Conservation (phyloP, 2,329 filamentous ascomycete genomes). For the Leptosphaerulina australis region DNA sequence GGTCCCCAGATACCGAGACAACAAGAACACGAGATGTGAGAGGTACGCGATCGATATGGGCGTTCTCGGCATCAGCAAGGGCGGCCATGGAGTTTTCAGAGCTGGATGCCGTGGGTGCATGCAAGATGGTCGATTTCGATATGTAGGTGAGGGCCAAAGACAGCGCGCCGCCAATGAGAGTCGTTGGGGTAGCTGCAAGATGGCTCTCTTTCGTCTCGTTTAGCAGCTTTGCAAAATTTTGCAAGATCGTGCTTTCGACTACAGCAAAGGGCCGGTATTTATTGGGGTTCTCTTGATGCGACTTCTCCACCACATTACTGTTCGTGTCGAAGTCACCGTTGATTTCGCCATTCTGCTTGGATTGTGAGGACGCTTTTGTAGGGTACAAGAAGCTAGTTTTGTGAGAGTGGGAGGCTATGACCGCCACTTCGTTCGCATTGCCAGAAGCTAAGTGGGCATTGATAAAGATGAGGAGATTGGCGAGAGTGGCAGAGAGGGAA, state of each 20-base stretch:
- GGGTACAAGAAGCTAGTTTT: conserved; percentile 92
- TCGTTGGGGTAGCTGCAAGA: conserved; percentile 73
- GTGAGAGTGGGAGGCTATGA: conserved; percentile 87
- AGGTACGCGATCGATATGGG: conserved; percentile 50
- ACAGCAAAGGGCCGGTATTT: conserved; percentile 93
- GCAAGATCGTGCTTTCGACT: conserved; percentile 80
- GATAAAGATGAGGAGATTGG: conserved; percentile 91
- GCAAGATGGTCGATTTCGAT: conserved; percentile 73
- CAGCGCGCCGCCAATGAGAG: conserved; percentile 87
- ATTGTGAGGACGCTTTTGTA: conserved; percentile 45
- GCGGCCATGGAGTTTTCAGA: conserved; percentile 56
- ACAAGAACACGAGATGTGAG: conserved; percentile 86
- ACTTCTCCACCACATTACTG: conserved; percentile 29
- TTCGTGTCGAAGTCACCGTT: conserved; percentile 39
- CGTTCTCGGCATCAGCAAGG: conserved; percentile 48
- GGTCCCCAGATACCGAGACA: conserved; percentile 85
- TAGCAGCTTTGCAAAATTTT: conserved; percentile 76
- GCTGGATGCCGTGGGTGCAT: conserved; percentile 46
- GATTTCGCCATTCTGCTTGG: conserved; percentile 23
- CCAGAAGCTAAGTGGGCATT: conserved; percentile 96
- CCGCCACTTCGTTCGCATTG: conserved; percentile 88
- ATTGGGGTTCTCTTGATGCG: conserved; percentile 65
- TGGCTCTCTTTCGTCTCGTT: conserved; percentile 66
- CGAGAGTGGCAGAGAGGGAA: conserved; percentile 81
- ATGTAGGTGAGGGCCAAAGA: conserved; percentile 89